Base-by-base conservation (phyloP, 2,329 filamentous ascomycete species). In the Nannizziopsis arthrosporioides region DNA sequence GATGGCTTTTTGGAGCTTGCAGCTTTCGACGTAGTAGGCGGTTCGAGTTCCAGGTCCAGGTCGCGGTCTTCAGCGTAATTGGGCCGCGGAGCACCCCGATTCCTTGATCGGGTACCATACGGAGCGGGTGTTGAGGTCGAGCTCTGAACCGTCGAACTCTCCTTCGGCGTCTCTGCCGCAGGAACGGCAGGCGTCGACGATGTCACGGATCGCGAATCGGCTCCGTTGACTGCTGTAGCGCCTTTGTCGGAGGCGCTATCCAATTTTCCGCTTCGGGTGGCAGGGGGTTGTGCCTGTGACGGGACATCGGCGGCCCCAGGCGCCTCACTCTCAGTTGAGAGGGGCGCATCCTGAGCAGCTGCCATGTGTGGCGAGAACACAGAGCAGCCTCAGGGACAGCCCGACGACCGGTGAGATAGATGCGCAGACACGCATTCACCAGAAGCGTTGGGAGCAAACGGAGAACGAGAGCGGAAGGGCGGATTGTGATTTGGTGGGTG, bases 21-120 rank as follows among this genome's bases (percentile, higher is more conserved):
- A 15, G 56, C 48, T 51, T 64, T 67, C 18, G 60, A 46, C 14
- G 57, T 53, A 32, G 58, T 55, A 15, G 58, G 53, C 42, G 60
- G 77, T 60, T 95, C 90, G 64, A 88, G 86, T 63, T 96, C 92
- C 67, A 85, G 80, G 60, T 96, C 90, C 57, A 89, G 74, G 66
- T 95, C 90, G 68, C 78, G 85, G 67, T 90, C 85, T 69, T 98
- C 92, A 44, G 92, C 90, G 67, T 98, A 98, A 68, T 98, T 98
- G 56, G 84, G 81, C 57, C 92, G 84, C 57, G 84, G 76, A 56
- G 77, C 80, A 37, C 50, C 59, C 61, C 89, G 83, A 68, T 94
- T 94, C 64, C 92, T 84, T 58, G 89, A 95, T 59, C 89, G 84
- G 63, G 92, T 98, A 61, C 90, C 90, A 68, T 98, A 95, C 42